These are phyloP conservation scores for Sparassis latifolia DNA, from an alignment of 1,284 basidiomycete genomes.

Conservation along the genomic window DNA sequence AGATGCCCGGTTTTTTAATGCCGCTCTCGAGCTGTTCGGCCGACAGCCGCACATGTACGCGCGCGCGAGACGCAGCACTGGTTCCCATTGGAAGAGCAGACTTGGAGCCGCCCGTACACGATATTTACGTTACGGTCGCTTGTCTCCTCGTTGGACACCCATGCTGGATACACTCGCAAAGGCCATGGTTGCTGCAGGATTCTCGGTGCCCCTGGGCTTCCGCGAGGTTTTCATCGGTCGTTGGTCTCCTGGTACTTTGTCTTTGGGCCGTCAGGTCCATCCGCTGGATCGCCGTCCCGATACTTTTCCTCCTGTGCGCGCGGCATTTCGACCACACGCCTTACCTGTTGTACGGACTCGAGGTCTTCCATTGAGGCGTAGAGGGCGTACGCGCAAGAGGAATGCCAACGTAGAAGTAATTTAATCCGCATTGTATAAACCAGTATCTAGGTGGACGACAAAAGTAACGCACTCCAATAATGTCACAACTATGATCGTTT, in stretches of 20 bases:
- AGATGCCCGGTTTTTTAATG: constrained; percentile 65
- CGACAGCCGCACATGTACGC: constrained; percentile 25
- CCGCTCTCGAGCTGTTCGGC: constrained; percentile 44
- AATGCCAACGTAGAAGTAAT: constrained; percentile 5
- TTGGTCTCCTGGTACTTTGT: constrained; percentile 14
- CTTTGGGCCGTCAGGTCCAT: constrained; percentile 5
- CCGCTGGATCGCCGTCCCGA: constrained; percentile 23
- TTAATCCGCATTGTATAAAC: constrained; percentile 4
- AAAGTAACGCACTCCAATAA: not conserved
- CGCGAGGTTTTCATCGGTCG: constrained; percentile 38
- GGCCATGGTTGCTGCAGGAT: constrained; percentile 40
- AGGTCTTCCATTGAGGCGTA: constrained; percentile 33
- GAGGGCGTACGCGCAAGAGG: not conserved
- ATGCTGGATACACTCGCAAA: constrained; percentile 38
- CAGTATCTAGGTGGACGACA: not conserved
- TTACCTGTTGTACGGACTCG: constrained; percentile 31
- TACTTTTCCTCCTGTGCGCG: constrained; percentile 22
- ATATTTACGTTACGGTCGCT: constrained; percentile 22
- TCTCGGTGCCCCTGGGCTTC: constrained; percentile 40
- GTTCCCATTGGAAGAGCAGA: constrained; percentile 25
- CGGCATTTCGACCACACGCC: constrained; percentile 19
- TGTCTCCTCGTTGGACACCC: constrained; percentile 26
- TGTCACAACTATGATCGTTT: not conserved
- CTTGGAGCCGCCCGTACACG: constrained; percentile 19
- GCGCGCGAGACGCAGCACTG: constrained; percentile 16